A percentile compares a stretch with the other conserved stretches of the same genome.
Evolutionary conservation across 1,139 yeast genomes (phyloP).

Genomic region (Yamadazyma dushanensis): DNA sequence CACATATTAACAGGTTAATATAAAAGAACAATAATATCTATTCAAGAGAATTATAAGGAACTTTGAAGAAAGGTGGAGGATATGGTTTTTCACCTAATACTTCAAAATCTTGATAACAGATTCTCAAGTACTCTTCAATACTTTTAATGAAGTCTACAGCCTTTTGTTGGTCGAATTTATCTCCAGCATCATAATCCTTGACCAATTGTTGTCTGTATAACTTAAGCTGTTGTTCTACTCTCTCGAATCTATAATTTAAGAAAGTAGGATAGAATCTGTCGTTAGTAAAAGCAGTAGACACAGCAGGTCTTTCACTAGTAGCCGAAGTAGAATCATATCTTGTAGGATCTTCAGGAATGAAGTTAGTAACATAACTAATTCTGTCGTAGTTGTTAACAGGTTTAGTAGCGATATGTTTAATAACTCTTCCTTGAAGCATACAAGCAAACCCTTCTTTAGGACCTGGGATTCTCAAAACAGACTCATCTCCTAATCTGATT

Average conservation of each 20-base stretch:
- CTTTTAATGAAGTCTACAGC: slow-evolving; percentile 29
- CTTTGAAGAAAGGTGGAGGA: slow-evolving; percentile 15
- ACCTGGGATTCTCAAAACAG: slow-evolving; percentile 13
- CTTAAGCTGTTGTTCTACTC: slow-evolving; percentile 32
- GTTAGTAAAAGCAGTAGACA: slow-evolving; percentile 33
- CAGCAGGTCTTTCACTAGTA: slow-evolving; percentile 41
- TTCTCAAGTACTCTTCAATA: slow-evolving; percentile 33
- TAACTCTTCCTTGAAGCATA: slow-evolving; percentile 45
- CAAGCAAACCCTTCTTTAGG: slow-evolving; percentile 34
- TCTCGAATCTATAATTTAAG: slow-evolving; percentile 37
- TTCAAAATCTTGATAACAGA: slow-evolving; percentile 46
- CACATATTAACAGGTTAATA: background rate
- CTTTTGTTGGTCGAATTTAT: slow-evolving; percentile 31
- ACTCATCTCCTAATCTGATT: slow-evolving; percentile 27
- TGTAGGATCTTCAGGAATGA: slow-evolving; percentile 40
- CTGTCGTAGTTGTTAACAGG: slow-evolving; percentile 32
- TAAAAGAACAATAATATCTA: slow-evolving; percentile 1
- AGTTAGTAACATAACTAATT: slow-evolving; percentile 41
- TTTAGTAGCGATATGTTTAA: slow-evolving; percentile 23
- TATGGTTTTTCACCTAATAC: slow-evolving; percentile 24
- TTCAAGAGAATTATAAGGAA: slow-evolving; percentile 12
- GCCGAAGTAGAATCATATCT: slow-evolving; percentile 39
- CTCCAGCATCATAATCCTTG: slow-evolving; percentile 20
- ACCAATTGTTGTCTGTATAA: slow-evolving; percentile 23
- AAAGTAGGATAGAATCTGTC: slow-evolving; percentile 45